phyloP scores from a whole-genome alignment of 139 green algal species.

The Picochlorum sp. region DNA sequence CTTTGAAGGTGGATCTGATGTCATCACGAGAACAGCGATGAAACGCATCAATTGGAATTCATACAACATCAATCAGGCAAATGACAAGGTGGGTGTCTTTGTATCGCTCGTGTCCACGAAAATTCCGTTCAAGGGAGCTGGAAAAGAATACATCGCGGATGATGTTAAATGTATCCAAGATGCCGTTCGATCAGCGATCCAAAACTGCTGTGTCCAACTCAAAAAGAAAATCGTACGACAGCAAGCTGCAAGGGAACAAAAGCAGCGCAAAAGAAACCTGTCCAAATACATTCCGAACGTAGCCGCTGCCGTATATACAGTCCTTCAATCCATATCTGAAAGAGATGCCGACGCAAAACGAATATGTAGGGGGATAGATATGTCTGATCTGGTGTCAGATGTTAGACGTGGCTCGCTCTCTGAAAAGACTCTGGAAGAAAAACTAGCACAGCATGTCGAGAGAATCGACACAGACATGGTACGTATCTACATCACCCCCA shows the following conservation, averaged over 20 bases:
- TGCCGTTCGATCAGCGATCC: conserved; percentile 74
- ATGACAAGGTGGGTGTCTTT: conserved; percentile 93
- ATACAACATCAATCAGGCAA: conserved; percentile 95
- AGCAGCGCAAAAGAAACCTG: conserved; percentile 79
- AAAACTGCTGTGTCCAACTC: conserved; percentile 68
- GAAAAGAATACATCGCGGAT: conserved; percentile 98
- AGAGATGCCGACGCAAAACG: conserved; percentile 32
- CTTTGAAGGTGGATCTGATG: conserved; percentile 88
- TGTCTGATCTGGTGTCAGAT: conserved; percentile 38
- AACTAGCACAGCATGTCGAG: conserved; percentile 81
- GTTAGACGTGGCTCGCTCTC: conserved; percentile 43
- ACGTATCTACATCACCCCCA: neutral
- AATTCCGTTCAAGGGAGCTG: conserved; percentile 97
- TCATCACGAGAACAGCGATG: conserved; percentile 82
- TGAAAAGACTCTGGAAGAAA: conserved; percentile 43
- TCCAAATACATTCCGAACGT: conserved; percentile 90
- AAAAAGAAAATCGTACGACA: conserved; percentile 72
- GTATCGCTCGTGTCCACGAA: conserved; percentile 95
- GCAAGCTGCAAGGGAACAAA: conserved; percentile 70
- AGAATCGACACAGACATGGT: conserved; percentile 84
- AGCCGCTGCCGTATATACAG: conserved; percentile 32
- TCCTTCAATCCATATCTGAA: conserved; percentile 45
- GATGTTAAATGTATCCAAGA: conserved; percentile 87
- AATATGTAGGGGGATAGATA: conserved; percentile 27
- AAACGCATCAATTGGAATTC: conserved; percentile 87